These are phyloP conservation scores for Cyberlindnera lachancei DNA, from an alignment of 805 yeast genomes.

Conservation along the genomic window DNA sequence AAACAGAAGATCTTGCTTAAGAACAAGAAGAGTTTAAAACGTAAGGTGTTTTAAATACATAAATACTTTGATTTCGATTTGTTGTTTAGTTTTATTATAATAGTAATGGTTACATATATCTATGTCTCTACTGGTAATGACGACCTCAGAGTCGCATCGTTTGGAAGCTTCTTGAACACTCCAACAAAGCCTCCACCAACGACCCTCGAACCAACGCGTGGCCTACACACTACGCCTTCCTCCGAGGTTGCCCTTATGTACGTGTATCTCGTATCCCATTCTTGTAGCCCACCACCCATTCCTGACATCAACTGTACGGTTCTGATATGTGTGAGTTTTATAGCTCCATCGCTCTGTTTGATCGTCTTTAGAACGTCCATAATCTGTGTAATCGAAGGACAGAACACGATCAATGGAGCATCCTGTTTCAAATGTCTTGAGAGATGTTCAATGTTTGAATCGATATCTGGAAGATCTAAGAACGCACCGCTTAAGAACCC, in stretches of 20 bases:
- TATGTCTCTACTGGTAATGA: no score
- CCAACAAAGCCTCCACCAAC: constrained; percentile 47
- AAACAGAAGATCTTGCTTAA: constrained; percentile 33
- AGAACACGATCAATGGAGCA: constrained; percentile 36
- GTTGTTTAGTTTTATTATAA: neutral
- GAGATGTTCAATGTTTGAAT: constrained; percentile 27
- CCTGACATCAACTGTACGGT: constrained; percentile 39
- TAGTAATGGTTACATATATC: no score
- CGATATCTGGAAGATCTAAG: constrained; percentile 39
- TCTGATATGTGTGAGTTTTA: constrained; percentile 29
- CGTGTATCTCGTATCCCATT: constrained; percentile 41
- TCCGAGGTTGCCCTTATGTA: constrained; percentile 33
- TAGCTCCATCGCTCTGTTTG: constrained; percentile 21
- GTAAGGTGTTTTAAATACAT: constrained; percentile 5
- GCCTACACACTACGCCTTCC: constrained; percentile 38
- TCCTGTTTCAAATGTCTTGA: constrained; percentile 31
- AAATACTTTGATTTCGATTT: neutral
- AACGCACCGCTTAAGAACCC: constrained; percentile 36
- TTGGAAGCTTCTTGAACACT: constrained; percentile 30
- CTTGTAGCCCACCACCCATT: constrained; percentile 43
- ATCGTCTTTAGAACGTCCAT: constrained; percentile 31
- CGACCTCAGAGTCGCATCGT: constrained; percentile 11
- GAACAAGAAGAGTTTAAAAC: constrained; percentile 23
- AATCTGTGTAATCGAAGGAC: constrained; percentile 43
- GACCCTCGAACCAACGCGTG: constrained; percentile 38